Conservation (phyloP, 2,329 filamentous ascomycete species). For the Claviceps paspali region DNA sequence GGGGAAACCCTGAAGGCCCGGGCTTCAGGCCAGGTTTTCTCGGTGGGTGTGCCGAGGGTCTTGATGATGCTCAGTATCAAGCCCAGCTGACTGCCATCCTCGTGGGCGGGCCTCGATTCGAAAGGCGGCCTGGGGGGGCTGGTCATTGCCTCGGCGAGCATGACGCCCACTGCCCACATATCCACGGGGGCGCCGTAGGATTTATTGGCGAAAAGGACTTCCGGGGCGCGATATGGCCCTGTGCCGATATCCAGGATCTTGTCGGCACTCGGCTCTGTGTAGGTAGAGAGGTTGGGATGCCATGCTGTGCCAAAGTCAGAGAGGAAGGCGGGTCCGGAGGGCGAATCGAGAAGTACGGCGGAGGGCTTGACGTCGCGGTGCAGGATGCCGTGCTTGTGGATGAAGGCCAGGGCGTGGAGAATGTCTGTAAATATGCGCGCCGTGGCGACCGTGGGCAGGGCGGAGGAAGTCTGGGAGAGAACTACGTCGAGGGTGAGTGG, state of each 20-base stretch:
- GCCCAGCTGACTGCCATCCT: constrained; percentile 81
- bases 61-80: constrained; percentile 87
- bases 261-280: constrained; percentile 47
- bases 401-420: constrained; percentile 52
- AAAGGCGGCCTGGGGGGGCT: constrained; percentile 52
- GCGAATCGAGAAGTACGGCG: constrained; percentile 59
- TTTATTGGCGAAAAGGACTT: constrained; percentile 73
- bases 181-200: constrained; percentile 61
- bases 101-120: constrained; percentile 54
- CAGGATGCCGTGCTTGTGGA: constrained; percentile 65
- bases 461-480: constrained; percentile 4
- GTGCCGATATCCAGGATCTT: constrained; percentile 94
- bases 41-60: constrained; percentile 72
- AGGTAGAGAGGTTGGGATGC: constrained; percentile 44
- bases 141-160: constrained; percentile 60
- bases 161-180: constrained; percentile 77
- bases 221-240: constrained; percentile 77
- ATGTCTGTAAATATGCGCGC: constrained; percentile 44
- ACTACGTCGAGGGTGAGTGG: constrained; percentile 45
- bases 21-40: constrained; percentile 73
- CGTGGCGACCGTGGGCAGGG: constrained; percentile 15
- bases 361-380: constrained; percentile 92
- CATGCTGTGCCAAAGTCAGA: constrained; percentile 90
- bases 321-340: constrained; percentile 58
- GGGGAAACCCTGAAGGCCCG: constrained; percentile 53